A percentile compares a stretch with the other conserved stretches of the same genome.
Evolutionary conservation across 73 alveolate genomes (phyloP).

Genomic region (Symbiodinium natans): DNA sequence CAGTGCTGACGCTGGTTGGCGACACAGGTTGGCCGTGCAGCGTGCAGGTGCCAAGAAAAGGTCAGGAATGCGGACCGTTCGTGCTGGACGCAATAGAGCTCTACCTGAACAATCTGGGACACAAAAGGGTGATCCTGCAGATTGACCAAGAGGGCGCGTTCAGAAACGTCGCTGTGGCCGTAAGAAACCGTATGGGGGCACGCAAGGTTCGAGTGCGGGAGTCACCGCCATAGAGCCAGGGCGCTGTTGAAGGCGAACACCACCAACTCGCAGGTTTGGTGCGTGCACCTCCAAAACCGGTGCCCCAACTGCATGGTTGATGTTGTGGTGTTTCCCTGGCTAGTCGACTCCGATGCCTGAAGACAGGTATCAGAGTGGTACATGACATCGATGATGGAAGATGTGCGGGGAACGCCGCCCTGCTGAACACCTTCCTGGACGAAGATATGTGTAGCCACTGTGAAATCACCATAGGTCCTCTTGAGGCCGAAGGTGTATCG

Average conservation of each 20-base stretch:
- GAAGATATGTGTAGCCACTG: neutral
- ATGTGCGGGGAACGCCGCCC: neutral
- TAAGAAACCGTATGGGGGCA: neutral
- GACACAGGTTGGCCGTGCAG: too few relatives aligned
- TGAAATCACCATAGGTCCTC: neutral
- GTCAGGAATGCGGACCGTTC: too few relatives aligned
- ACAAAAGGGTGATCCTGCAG: too few relatives aligned
- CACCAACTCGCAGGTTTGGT: neutral
- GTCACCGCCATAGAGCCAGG: too few relatives aligned
- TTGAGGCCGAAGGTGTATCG: neutral
- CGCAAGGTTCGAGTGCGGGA: too few relatives aligned
- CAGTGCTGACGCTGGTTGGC: conserved; percentile 40
- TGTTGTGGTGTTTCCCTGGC: too few relatives aligned
- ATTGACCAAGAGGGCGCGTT: conserved; percentile 9
- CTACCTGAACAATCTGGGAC: too few relatives aligned
- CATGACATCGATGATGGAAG: neutral
- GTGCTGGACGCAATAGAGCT: too few relatives aligned
- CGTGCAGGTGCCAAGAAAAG: too few relatives aligned
- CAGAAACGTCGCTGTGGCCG: neutral
- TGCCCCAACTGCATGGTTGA: too few relatives aligned
- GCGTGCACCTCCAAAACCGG: neutral
- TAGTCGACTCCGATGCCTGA: neutral
- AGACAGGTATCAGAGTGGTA: neutral
- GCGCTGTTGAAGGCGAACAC: too few relatives aligned
- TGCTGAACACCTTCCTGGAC: neutral